Conservation (phyloP, 768 basidiomycete species). For the Podaxis mareebaensis region DNA sequence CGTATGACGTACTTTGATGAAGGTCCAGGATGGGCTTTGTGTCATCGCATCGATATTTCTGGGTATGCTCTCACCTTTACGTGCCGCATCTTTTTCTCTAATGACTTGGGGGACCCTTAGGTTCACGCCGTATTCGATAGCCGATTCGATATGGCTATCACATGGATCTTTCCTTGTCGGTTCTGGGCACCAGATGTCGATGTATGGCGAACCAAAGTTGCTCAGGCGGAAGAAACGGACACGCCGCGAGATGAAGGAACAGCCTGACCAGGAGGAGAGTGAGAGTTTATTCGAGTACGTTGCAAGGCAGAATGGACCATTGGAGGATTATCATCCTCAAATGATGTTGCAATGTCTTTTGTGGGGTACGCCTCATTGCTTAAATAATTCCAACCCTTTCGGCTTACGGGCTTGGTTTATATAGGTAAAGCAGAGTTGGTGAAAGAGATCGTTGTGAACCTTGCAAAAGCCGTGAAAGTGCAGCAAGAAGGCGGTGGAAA, state of each 20-base stretch:
- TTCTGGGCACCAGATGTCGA: conserved; percentile 79
- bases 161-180: conserved; percentile 81
- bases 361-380: conserved; percentile 64
- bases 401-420: neutral
- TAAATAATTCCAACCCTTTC: neutral
- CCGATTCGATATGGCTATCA: conserved; percentile 89
- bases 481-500: conserved; percentile 19
- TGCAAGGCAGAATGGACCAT: conserved; percentile 79
- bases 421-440: conserved; percentile 85
- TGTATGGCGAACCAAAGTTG: conserved; percentile 58
- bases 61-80: conserved; percentile 43
- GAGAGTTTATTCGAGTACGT: conserved; percentile 81
- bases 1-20: conserved; percentile 90
- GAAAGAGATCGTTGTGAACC: conserved; percentile 73
- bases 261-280: conserved; percentile 35
- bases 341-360: conserved; percentile 89
- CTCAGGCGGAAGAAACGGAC: conserved; percentile 8
- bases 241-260: conserved; percentile 8
- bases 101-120: conserved; percentile 36
- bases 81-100: conserved; percentile 11
- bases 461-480: conserved; percentile 46
- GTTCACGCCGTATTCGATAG: conserved; percentile 75
- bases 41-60: conserved; percentile 68
- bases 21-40: conserved; percentile 75
- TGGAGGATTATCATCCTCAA: conserved; percentile 92